A percentile compares a stretch with the other conserved stretches of the same genome.
These are phyloP conservation scores for Atkinsonella hypoxylon DNA, from an alignment of 2,329 filamentous ascomycete species.

Conservation along the genomic window DNA sequence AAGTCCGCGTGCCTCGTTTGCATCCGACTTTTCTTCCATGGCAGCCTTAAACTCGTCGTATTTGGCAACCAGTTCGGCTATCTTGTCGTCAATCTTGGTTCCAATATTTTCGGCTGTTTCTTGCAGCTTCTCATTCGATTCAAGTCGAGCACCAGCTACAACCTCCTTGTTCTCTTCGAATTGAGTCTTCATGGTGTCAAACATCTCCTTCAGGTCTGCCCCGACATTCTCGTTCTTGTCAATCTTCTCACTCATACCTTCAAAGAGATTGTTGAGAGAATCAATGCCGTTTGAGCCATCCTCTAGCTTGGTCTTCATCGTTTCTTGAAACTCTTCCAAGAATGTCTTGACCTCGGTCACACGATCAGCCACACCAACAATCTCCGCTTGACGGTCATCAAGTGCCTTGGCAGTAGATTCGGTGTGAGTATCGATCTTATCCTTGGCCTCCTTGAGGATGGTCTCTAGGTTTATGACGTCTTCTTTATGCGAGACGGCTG, in stretches of 20 bases:
- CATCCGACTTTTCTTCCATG: conserved; percentile 61
- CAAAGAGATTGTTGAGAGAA: conserved; percentile 57
- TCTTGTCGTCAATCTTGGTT: conserved; percentile 48
- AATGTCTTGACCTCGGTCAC: conserved; percentile 68
- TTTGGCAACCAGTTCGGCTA: conserved; percentile 70
- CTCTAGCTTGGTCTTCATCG: conserved; percentile 64
- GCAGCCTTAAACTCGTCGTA: conserved; percentile 75
- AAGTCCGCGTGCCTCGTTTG: conserved; percentile 60
- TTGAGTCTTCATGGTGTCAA: conserved; percentile 66
- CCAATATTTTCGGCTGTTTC: conserved; percentile 41
- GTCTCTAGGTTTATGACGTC: conserved; percentile 55
- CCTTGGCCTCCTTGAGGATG: conserved; percentile 60
- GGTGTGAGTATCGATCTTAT: conserved; percentile 53
- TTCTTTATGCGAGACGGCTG: conserved; percentile 60
- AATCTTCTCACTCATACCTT: conserved; percentile 52
- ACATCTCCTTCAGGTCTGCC: conserved; percentile 58
- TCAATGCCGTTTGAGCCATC: conserved; percentile 64
- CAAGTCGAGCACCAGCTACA: conserved; percentile 70
- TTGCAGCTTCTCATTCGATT: conserved; percentile 67
- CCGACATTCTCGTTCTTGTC: conserved; percentile 43
- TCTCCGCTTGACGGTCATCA: conserved; percentile 75
- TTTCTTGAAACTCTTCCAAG: conserved; percentile 65
- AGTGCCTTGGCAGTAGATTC: conserved; percentile 67
- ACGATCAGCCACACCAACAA: conserved; percentile 63
- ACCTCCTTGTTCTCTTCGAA: conserved; percentile 78